A percentile compares a stretch with the other conserved stretches of the same genome.
Conservation (phyloP, 148 eudicot genomes). For the Cornus suecica region DNA sequence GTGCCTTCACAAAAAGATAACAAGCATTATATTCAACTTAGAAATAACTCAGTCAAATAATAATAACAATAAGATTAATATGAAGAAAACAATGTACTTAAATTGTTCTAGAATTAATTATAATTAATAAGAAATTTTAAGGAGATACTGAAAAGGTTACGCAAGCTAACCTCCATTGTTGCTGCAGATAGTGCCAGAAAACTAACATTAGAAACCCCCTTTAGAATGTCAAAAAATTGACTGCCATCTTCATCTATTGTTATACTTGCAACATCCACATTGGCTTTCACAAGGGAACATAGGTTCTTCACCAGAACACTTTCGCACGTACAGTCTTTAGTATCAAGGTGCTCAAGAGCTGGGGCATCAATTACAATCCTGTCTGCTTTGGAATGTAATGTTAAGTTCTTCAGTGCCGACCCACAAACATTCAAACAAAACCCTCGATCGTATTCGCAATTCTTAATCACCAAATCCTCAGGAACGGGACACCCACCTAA, state of each 20-base stretch:
- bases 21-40: background rate
- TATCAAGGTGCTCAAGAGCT: background rate
- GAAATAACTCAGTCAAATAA: background rate
- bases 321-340: background rate
- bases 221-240: background rate
- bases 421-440: background rate
- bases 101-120: too few relatives aligned
- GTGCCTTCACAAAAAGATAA: background rate
- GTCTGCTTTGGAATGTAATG: background rate
- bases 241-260: background rate
- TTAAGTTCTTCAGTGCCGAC: background rate
- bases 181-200: background rate
- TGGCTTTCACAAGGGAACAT: background rate
- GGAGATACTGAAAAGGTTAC: too few relatives aligned
- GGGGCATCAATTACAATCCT: background rate
- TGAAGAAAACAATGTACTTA: background rate
- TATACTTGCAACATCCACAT: background rate
- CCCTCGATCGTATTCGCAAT: background rate
- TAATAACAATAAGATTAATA: background rate
- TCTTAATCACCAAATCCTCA: background rate
- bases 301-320: background rate
- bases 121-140: background rate
- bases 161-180: constrained; percentile 3
- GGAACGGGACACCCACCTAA: background rate
- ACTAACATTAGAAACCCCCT: background rate